Conservation (phyloP, 208 protist genomes). For the Leptomonas pyrrhocoris region DNA sequence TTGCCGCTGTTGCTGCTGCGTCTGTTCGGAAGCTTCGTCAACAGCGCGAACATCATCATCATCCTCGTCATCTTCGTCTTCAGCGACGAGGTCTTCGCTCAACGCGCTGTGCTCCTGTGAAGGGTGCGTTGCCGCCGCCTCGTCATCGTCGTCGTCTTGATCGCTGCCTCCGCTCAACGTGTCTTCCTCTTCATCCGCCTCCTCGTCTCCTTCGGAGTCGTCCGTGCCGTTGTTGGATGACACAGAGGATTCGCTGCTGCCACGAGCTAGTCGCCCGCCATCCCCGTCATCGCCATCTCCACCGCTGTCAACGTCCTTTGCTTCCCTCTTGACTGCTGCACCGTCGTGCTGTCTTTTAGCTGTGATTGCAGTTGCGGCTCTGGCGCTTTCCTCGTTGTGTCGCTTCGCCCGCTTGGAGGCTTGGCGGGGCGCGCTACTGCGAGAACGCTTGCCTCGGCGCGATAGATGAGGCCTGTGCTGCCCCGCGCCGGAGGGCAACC, state of each 20-base stretch:
- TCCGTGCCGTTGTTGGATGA: background rate
- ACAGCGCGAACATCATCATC: background rate
- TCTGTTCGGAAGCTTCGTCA: background rate
- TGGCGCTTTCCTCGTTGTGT: background rate
- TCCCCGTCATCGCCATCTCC: background rate
- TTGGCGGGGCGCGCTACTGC: background rate
- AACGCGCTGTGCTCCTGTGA: background rate
- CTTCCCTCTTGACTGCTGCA: background rate
- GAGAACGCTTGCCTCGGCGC: too few species aligned
- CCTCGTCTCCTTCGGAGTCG: background rate
- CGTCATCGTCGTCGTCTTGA: background rate
- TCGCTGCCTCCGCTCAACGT: conserved; percentile 1
- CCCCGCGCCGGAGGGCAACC: background rate
- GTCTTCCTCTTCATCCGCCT: background rate
- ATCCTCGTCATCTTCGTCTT: background rate
- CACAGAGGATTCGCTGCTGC: conserved; percentile 13
- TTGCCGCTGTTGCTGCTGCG: background rate
- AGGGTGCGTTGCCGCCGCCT: background rate
- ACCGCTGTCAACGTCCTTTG: background rate
- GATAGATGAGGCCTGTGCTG: background rate
- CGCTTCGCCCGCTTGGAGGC: background rate
- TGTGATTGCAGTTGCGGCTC: background rate
- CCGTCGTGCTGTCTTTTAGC: too few species aligned
- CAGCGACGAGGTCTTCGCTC: background rate
- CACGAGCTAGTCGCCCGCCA: background rate